Evolutionary conservation across 2,329 filamentous ascomycete genomes (phyloP).

Genomic region (Emergomyces orientalis): DNA sequence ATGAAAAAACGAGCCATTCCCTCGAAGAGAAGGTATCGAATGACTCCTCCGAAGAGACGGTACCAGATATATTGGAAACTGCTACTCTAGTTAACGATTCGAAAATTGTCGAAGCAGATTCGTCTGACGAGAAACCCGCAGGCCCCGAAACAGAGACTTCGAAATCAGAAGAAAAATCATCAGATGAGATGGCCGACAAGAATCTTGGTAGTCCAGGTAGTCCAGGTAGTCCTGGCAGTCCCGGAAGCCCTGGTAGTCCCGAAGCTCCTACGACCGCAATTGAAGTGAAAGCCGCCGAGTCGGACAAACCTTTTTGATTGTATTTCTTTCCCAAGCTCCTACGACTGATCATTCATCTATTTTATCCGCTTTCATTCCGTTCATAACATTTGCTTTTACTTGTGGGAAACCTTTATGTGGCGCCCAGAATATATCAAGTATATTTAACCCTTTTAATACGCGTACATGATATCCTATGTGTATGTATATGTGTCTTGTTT

Average conservation of each 20-base stretch:
- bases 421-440: neutral
- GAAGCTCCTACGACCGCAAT: conserved; percentile 5
- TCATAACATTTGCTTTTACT: neutral
- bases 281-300: conserved; percentile 2
- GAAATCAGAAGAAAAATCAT: neutral
- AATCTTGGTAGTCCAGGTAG: neutral
- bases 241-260: neutral
- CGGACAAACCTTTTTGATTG: conserved; percentile 5
- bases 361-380: neutral
- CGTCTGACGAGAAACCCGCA: neutral
- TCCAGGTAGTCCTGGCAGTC: neutral
- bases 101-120: neutral
- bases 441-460: neutral
- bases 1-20: neutral
- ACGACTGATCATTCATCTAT: neutral
- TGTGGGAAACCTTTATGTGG: neutral
- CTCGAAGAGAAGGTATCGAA: neutral
- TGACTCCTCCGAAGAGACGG: neutral
- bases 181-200: neutral
- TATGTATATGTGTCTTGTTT: neutral
- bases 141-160: neutral
- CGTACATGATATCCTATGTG: neutral
- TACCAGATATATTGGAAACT: neutral
- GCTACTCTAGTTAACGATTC: neutral
- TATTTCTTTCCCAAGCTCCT: neutral